Base-by-base conservation (phyloP, 441 rosid genomes). In the Geranium incanum region DNA sequence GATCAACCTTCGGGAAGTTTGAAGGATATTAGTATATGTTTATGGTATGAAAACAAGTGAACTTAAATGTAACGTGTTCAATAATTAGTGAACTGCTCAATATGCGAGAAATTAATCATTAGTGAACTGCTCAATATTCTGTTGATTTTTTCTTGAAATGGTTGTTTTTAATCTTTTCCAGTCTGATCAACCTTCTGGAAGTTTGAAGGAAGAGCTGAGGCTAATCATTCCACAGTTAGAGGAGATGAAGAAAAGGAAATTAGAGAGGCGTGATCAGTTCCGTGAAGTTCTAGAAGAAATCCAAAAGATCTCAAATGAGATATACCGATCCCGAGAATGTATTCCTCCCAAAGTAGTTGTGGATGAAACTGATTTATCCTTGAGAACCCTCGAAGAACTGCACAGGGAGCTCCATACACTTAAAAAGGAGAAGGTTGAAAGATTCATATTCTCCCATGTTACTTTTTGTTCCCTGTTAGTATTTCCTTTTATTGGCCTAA, bases 341-440 rank as follows among this genome's bases (percentile, higher is more conserved):
- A 69, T 72, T 37, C 69, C 76, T 73, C 48, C 80, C 0, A 76
- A 74, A 41, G 15, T 79, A 68, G 72, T 71, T 63, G 72, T 87
- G 21, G 91, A 92, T 76, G 99, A 92, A 77, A 72, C 91, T 75
- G 96, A 89, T 74, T 76, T 92, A 71, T 90, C 99, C 67, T 73
- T 87, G 77, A 85, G 90, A 81, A 92, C 86, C 81, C 92, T 95
- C 69, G 96, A 95, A 73, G 98, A 95, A 76, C 82, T 92, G 76
- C 89, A 89, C 37, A 79, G 76, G 45, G 85, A 88, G 71, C 88
- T 95, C 60, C 88, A 84, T 71, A 81, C 79, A 55, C 98, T 92
- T 75, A 92, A 89, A 79, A 86, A 70, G 68, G 97, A 91, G 78
- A 95, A 88, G 97, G 98, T 91, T 66, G 36, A 36, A 43, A 36